Evolutionary conservation across 2,329 filamentous ascomycete species (phyloP).

Genomic region (Allantophomopsis cytisporea): DNA sequence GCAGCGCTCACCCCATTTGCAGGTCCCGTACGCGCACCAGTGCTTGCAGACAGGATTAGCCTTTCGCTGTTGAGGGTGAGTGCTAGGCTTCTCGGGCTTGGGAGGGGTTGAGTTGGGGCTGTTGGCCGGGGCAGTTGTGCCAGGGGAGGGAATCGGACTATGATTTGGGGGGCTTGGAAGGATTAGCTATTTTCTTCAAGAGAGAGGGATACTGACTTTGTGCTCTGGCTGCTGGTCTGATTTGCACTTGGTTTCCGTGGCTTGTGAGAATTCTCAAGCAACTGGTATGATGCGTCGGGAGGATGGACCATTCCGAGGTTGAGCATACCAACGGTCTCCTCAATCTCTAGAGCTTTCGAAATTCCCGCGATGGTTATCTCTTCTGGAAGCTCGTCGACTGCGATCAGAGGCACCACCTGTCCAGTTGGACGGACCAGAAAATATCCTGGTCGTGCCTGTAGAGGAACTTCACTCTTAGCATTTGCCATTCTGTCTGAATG

Average conservation of each 20-base stretch:
- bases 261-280: background rate
- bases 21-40: constrained; percentile 30
- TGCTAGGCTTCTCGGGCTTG: background rate
- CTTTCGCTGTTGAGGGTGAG: constrained; percentile 6
- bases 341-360: background rate
- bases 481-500: too few relatives aligned
- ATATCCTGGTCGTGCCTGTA: background rate
- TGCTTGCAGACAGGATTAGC: constrained; percentile 15
- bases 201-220: background rate
- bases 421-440: constrained; percentile 19
- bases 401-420: constrained; percentile 31
- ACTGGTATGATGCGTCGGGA: background rate
- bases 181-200: background rate
- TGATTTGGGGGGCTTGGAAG: background rate
- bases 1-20: constrained; percentile 25
- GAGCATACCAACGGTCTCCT: background rate
- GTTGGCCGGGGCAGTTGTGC: background rate
- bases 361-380: constrained; percentile 24
- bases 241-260: background rate
- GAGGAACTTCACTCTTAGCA: too few relatives aligned
- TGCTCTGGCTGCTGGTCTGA: background rate
- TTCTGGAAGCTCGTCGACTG: constrained; percentile 30
- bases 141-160: background rate
- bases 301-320: background rate
- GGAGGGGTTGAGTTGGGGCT: background rate